Conservation (phyloP, 2,329 filamentous ascomycete species). For the Arthrobotrys megalospora region DNA sequence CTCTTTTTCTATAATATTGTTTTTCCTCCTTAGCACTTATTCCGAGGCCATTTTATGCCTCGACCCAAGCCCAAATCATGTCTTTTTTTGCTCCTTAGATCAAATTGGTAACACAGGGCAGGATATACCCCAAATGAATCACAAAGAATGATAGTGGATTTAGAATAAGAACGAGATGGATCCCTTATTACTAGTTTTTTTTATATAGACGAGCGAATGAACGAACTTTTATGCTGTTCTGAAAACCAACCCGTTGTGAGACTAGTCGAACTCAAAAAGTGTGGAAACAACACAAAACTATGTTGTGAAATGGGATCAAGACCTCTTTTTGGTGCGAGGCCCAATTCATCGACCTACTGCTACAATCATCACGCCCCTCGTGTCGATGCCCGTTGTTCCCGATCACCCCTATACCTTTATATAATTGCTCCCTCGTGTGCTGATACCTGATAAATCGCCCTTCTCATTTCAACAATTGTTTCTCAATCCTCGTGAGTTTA, state of each 20-base stretch:
- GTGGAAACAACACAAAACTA: constrained; percentile 27
- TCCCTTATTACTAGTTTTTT: not conserved
- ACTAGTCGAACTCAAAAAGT: no score
- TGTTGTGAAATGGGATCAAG: constrained; percentile 28
- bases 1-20: constrained; percentile 28
- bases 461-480: not conserved
- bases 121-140: constrained; percentile 60
- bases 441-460: not conserved
- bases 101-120: constrained; percentile 56
- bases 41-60: not conserved
- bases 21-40: constrained; percentile 10
- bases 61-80: constrained; percentile 20
- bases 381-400: not conserved
- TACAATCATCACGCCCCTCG: not conserved
- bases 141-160: constrained; percentile 33
- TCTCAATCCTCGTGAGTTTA: not conserved
- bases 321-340: no score
- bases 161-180: constrained; percentile 20
- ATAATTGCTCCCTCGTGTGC: not conserved
- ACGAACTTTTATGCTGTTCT: not conserved
- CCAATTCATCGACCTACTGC: not conserved
- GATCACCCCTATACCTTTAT: not conserved
- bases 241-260: no score
- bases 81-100: constrained; percentile 39
- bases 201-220: not conserved